phyloP scores from a whole-genome alignment of 768 basidiomycete genomes.

The Cantharellus anzutake region DNA sequence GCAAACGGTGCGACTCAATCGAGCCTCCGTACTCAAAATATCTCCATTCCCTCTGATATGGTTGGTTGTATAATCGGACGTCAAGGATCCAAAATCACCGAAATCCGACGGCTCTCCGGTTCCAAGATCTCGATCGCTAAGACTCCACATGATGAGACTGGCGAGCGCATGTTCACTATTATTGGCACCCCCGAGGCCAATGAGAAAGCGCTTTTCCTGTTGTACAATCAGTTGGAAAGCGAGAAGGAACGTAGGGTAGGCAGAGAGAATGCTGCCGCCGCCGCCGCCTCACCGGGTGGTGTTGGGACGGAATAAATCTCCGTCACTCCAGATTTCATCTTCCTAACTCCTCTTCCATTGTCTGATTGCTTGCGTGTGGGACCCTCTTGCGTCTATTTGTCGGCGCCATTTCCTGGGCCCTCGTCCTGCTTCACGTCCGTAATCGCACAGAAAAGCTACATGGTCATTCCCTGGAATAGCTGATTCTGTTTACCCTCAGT shows the following conservation, averaged over 20 bases:
- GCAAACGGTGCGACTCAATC: slow-evolving; percentile 14
- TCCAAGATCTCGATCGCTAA: slow-evolving; percentile 98
- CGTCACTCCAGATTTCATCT: too few relatives aligned
- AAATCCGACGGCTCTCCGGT: slow-evolving; percentile 93
- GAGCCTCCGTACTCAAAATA: slow-evolving; percentile 94
- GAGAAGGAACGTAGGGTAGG: slow-evolving; percentile 90
- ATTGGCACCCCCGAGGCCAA: slow-evolving; percentile 90
- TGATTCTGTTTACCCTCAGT: too few relatives aligned
- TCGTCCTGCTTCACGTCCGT: too few relatives aligned
- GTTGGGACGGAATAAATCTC: too few relatives aligned
- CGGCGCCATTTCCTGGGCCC: too few relatives aligned
- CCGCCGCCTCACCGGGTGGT: too few relatives aligned
- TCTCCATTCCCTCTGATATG: slow-evolving; percentile 99
- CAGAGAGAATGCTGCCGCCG: slow-evolving; percentile 26
- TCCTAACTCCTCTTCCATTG: too few relatives aligned
- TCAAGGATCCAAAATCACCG: slow-evolving; percentile 94
- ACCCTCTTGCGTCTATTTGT: too few relatives aligned
- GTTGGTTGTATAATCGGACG: slow-evolving; percentile 92
- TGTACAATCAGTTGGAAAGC: slow-evolving; percentile 86
- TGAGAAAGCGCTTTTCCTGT: slow-evolving; percentile 91
- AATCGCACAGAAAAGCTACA: too few relatives aligned
- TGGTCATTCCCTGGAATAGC: too few relatives aligned
- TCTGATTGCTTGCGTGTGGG: too few relatives aligned
- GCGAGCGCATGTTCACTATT: slow-evolving; percentile 99
- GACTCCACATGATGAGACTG: slow-evolving; percentile 96